Conservation (phyloP, 305 asterid species). For the Euphrasia arctica region DNA sequence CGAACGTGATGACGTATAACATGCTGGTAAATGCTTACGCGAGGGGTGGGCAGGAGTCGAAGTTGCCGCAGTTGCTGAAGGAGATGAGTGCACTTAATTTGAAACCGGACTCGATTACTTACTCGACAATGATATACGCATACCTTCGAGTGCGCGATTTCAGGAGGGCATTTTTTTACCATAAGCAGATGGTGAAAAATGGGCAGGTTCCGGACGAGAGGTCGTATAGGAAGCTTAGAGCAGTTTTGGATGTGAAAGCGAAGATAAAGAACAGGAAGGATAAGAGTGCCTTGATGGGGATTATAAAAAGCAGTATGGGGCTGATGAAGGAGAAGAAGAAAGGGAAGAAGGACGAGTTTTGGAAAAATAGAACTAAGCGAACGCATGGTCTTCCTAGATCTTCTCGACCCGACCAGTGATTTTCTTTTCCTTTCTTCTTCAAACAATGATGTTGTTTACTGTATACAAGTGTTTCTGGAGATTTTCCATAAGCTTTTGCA, state of each 20-base stretch:
- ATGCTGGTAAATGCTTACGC: constrained; percentile 93
- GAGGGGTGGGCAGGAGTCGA: constrained; percentile 81
- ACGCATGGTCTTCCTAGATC: constrained; percentile 32
- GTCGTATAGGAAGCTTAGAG: constrained; percentile 79
- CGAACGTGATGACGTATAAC: constrained; percentile 89
- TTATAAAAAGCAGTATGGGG: constrained; percentile 66
- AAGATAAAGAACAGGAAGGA: constrained; percentile 75
- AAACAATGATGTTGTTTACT: no score
- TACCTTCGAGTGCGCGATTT: constrained; percentile 87
- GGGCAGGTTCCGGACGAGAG: constrained; percentile 77
- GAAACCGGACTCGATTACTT: constrained; percentile 85
- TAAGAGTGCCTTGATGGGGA: constrained; percentile 85
- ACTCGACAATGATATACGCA: constrained; percentile 88
- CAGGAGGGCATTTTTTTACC: constrained; percentile 86
- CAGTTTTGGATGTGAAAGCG: constrained; percentile 76
- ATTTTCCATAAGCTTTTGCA: no score
- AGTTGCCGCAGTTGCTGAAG: constrained; percentile 77
- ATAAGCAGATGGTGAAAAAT: constrained; percentile 82
- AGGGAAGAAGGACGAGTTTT: constrained; percentile 83
- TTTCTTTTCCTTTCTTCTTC: no score
- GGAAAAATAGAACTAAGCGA: constrained; percentile 61
- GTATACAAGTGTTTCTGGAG: background rate
- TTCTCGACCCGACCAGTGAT: constrained; percentile 4
- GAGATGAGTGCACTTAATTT: constrained; percentile 77
- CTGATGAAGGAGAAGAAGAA: constrained; percentile 64